Evolutionary conservation across 2,329 filamentous ascomycete species (phyloP).

Genomic region (Colletotrichum cuscutae): DNA sequence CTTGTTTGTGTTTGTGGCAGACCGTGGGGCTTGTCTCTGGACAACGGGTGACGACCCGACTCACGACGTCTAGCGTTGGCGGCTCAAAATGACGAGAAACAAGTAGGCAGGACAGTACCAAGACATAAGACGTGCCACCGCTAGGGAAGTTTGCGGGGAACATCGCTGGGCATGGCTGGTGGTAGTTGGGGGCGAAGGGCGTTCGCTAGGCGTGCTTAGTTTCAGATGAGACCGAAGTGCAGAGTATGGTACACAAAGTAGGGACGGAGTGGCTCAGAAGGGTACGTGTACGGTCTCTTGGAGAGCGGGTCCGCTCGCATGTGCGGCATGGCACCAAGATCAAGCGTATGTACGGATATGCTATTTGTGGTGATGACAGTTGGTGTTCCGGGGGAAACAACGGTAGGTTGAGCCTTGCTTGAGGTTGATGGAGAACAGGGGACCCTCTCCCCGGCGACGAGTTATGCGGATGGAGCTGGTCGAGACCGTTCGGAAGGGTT

Average conservation of each 20-base stretch:
- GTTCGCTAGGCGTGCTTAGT: conserved; percentile 22
- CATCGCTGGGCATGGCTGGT: conserved; percentile 9
- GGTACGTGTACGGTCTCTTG: conserved; percentile 9
- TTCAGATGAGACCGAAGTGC: conserved; percentile 28
- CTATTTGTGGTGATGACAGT: conserved; percentile 20
- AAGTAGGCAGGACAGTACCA: background rate
- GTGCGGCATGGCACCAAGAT: background rate
- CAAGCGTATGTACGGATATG: background rate
- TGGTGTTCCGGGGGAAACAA: background rate
- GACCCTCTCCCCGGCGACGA: conserved; percentile 10
- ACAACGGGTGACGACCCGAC: background rate
- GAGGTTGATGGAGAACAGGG: conserved; percentile 12
- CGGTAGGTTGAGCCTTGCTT: background rate
- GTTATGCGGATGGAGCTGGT: conserved; percentile 21
- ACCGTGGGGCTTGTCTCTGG: background rate
- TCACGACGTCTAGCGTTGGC: conserved; percentile 14
- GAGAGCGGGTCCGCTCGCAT: background rate
- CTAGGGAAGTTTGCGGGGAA: conserved; percentile 24
- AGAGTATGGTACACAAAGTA: conserved; percentile 21
- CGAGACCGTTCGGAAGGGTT: conserved; percentile 18
- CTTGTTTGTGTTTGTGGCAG: conserved; percentile 6
- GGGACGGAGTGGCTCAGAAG: conserved; percentile 25
- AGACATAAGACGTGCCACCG: conserved; percentile 17
- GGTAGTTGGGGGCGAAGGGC: background rate
- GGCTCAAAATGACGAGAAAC: background rate